phyloP scores from a whole-genome alignment of 768 basidiomycete genomes.

The Astraeus odoratus region DNA sequence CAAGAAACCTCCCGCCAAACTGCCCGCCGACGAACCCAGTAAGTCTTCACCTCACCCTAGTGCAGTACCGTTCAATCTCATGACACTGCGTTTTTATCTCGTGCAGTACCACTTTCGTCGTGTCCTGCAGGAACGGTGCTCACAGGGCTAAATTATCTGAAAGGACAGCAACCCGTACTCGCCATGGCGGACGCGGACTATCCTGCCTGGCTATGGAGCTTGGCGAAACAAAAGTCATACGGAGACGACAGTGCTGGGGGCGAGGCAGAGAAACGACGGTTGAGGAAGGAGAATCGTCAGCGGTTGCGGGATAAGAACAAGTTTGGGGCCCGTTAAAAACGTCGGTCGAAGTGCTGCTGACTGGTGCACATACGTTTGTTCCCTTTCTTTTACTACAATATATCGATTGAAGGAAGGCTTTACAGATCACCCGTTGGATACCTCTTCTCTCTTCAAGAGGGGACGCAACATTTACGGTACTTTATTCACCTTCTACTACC shows the following conservation, averaged over 20 bases:
- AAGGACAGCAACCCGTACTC: constrained; percentile 70
- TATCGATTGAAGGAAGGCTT: no score
- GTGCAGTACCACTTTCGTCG: constrained; percentile 42
- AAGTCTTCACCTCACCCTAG: constrained; percentile 11
- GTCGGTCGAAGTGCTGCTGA: neutral
- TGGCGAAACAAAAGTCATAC: constrained; percentile 53
- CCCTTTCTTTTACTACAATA: neutral
- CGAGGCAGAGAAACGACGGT: constrained; percentile 45
- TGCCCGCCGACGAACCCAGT: constrained; percentile 11
- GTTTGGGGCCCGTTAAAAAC: constrained; percentile 74
- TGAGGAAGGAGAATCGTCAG: constrained; percentile 58
- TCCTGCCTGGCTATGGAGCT: constrained; percentile 84
- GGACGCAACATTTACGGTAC: no score
- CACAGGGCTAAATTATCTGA: constrained; percentile 77
- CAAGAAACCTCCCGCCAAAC: constrained; percentile 1
- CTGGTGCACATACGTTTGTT: neutral
- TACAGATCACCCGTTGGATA: no score
- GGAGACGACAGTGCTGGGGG: constrained; percentile 66
- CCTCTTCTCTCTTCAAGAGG: no score
- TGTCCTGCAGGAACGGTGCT: constrained; percentile 70
- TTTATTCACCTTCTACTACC: no score
- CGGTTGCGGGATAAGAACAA: constrained; percentile 79
- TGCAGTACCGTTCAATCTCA: neutral
- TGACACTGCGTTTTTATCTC: constrained; percentile 1
- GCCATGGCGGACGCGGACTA: constrained; percentile 80